A percentile compares a stretch with the other conserved stretches of the same genome.
phyloP scores from a whole-genome alignment of 2,329 filamentous ascomycete species.

The Lachnellula subtilissima region DNA sequence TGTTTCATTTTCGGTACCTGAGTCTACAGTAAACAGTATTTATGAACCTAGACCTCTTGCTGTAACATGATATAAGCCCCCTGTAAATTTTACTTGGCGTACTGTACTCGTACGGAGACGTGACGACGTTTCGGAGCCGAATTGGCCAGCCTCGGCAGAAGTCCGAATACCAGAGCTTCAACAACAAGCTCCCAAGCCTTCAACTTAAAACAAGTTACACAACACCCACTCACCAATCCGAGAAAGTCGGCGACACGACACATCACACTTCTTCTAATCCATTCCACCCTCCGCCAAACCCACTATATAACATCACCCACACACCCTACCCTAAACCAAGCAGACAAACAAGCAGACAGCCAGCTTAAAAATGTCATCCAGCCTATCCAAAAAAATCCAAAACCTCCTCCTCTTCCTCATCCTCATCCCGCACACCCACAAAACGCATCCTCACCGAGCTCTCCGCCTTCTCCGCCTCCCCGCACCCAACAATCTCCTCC shows the following conservation, averaged over 20 bases:
- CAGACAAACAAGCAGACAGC: neutral
- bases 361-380: neutral
- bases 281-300: neutral
- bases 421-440: slow-evolving; percentile 42
- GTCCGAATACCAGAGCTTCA: neutral
- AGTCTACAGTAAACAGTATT: neutral
- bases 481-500: slow-evolving; percentile 53
- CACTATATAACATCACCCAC: neutral
- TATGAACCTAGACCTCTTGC: neutral
- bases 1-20: neutral
- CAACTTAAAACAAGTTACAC: neutral
- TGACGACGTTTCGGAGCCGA: neutral
- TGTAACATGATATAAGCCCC: no score
- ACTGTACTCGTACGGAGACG: no score
- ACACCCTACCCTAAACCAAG: neutral
- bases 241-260: no score
- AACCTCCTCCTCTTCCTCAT: slow-evolving; percentile 9
- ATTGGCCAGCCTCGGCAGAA: neutral
- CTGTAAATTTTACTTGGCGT: no score
- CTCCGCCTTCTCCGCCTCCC: slow-evolving; percentile 38
- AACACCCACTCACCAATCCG: neutral
- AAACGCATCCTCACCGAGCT: slow-evolving; percentile 57
- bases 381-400: neutral
- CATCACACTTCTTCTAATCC: neutral
- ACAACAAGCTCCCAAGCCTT: neutral